These are phyloP conservation scores for Annulohypoxylon bovei DNA, from an alignment of 495 filamentous ascomycete genomes.

Conservation along the genomic window DNA sequence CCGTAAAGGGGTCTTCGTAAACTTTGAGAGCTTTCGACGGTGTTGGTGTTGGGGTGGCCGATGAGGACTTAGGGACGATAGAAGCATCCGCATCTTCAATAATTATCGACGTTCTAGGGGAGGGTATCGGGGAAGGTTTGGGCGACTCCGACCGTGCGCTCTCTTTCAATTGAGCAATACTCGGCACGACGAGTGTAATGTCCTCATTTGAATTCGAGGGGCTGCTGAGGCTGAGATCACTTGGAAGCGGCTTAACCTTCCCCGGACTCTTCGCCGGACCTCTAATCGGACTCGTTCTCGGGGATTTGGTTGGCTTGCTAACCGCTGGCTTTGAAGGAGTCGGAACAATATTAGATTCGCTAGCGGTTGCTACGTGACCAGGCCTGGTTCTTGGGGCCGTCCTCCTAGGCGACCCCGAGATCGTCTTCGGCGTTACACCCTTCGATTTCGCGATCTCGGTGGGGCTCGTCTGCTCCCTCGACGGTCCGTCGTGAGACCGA, in stretches of 20 bases:
- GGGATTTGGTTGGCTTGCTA: constrained; percentile 45
- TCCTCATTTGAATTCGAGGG: constrained; percentile 58
- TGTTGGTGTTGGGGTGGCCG: constrained; percentile 35
- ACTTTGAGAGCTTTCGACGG: constrained; percentile 59
- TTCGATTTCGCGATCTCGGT: constrained; percentile 48
- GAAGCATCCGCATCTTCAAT: constrained; percentile 20
- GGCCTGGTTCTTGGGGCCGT: constrained; percentile 54
- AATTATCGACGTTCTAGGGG: constrained; percentile 16
- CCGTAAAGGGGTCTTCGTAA: constrained; percentile 68
- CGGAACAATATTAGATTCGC: constrained; percentile 53
- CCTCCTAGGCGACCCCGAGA: constrained; percentile 55
- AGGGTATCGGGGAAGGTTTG: constrained; percentile 21
- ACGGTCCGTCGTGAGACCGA: constrained; percentile 56
- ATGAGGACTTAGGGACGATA: constrained; percentile 24
- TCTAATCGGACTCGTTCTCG: constrained; percentile 35
- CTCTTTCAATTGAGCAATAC: constrained; percentile 33
- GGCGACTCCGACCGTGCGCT: constrained; percentile 20
- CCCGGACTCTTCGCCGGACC: constrained; percentile 41
- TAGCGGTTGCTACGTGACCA: constrained; percentile 55
- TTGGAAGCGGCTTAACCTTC: constrained; percentile 36
- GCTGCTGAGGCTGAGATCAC: constrained; percentile 44
- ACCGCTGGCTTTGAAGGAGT: constrained; percentile 48
- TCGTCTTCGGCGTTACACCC: constrained; percentile 53
- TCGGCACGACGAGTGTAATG: constrained; percentile 60
- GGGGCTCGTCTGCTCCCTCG: constrained; percentile 54